A percentile compares a stretch with the other conserved stretches of the same genome.
Conservation (phyloP, 2,329 filamentous ascomycete genomes). For the Phialemoniopsis sp. region DNA sequence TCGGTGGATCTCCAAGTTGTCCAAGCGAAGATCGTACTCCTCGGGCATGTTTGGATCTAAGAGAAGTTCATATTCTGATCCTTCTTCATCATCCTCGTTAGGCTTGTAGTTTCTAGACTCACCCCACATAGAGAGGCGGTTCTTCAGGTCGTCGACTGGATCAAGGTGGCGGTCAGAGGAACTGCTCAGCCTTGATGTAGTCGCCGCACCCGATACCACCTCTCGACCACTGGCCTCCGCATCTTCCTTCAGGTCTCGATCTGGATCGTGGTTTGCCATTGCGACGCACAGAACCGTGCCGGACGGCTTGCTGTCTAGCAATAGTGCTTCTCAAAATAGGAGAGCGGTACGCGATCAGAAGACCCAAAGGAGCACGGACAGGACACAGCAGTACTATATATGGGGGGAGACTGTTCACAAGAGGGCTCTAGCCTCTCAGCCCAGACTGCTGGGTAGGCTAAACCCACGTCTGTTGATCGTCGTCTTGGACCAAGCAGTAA, state of each 20-base stretch:
- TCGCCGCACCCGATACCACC: constrained; percentile 10
- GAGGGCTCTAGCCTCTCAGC: not conserved
- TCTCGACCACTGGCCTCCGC: constrained; percentile 23
- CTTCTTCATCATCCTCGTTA: constrained; percentile 37
- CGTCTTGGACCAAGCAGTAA: too few relatives aligned
- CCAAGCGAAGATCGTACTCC: constrained; percentile 31
- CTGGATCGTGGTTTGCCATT: constrained; percentile 17
- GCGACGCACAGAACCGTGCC: constrained; percentile 18
- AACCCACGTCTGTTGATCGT: constrained; percentile 9
- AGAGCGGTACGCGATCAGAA: constrained; percentile 14
- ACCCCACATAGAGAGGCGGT: constrained; percentile 34
- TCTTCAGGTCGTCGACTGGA: constrained; percentile 25
- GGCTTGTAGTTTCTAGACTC: constrained; percentile 29
- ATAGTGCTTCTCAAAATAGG: constrained; percentile 20
- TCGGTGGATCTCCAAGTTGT: constrained; percentile 9
- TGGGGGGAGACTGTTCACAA: constrained; percentile 6
- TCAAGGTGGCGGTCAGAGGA: constrained; percentile 2
- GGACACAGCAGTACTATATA: constrained; percentile 14
- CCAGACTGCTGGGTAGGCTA: constrained; percentile 6
- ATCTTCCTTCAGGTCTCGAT: constrained; percentile 18
- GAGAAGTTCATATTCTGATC: constrained; percentile 51
- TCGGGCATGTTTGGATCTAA: constrained; percentile 47
- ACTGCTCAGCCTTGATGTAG: not conserved
- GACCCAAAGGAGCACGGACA: constrained; percentile 3
- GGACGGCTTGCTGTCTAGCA: constrained; percentile 22